These are phyloP conservation scores for Vitis rotundifolia DNA, from an alignment of 164 flowering plant species.

Conservation along the genomic window DNA sequence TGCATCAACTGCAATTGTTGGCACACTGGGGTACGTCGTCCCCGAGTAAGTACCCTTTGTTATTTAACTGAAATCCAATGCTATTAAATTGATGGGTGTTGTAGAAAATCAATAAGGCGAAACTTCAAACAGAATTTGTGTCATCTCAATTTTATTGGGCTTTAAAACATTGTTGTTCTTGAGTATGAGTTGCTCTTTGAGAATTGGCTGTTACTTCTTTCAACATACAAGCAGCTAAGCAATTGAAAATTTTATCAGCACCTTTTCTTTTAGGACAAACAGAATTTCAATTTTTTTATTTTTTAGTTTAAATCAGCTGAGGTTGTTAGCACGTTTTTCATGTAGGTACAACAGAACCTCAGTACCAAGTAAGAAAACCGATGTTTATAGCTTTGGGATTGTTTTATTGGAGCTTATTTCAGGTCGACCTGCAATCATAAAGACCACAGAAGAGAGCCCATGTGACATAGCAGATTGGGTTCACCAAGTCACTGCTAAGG, in stretches of 20 bases:
- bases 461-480: slow-evolving; percentile 35
- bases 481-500: slow-evolving; percentile 19
- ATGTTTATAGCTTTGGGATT: slow-evolving; percentile 56
- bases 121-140: no score
- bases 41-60: slow-evolving; percentile 24
- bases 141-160: no score
- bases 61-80: no score
- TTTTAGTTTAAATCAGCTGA: neutral
- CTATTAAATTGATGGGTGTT: no score
- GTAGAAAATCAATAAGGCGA: no score
- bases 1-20: slow-evolving; percentile 23
- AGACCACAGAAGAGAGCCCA: slow-evolving; percentile 14
- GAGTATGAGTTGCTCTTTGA: no score
- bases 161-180: no score
- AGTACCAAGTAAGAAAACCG: slow-evolving; percentile 33
- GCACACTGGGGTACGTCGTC: slow-evolving; percentile 36
- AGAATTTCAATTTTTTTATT: no score
- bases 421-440: slow-evolving; percentile 25
- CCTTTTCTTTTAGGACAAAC: no score
- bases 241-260: no score
- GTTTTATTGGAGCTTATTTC: slow-evolving; percentile 52
- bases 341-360: slow-evolving; percentile 24
- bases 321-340: slow-evolving; percentile 3
- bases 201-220: no score
- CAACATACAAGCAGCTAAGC: no score